These are phyloP conservation scores for Cryptosporidium ryanae DNA, from an alignment of 169 alveolate genomes.

Conservation along the genomic window DNA sequence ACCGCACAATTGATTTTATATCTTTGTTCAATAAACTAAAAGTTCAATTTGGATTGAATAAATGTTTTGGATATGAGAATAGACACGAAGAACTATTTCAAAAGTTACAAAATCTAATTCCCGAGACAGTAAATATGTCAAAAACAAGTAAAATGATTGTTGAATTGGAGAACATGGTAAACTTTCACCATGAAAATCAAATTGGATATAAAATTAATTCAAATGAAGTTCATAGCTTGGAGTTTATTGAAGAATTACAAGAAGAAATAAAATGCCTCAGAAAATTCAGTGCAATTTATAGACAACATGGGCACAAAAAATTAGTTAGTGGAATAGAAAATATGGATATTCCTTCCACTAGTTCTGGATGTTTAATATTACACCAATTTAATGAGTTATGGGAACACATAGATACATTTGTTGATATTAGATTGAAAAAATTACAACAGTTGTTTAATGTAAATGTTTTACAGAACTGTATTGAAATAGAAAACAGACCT, in stretches of 20 bases:
- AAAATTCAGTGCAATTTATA: slow-evolving; percentile 51
- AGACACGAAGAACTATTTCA: slow-evolving; percentile 1
- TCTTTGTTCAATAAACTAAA: slow-evolving; percentile 22
- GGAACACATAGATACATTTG: slow-evolving; percentile 58
- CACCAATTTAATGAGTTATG: slow-evolving; percentile 56
- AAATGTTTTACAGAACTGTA: slow-evolving; percentile 46
- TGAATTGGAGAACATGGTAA: slow-evolving; percentile 56
- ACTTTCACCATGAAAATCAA: slow-evolving; percentile 1
- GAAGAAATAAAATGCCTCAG: slow-evolving; percentile 66
- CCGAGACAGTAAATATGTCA: slow-evolving; percentile 30
- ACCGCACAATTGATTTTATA: slow-evolving; percentile 49
- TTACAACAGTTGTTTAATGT: slow-evolving; percentile 20
- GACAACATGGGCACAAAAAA: slow-evolving; percentile 65
- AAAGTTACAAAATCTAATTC: slow-evolving; percentile 12
- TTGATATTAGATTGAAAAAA: slow-evolving; percentile 32
- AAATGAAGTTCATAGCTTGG: slow-evolving; percentile 7
- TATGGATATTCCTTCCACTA: slow-evolving; percentile 17
- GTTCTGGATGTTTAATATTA: slow-evolving; percentile 45
- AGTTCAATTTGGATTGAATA: slow-evolving; percentile 11
- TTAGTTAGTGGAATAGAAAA: slow-evolving; percentile 30
- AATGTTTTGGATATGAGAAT: slow-evolving; percentile 19
- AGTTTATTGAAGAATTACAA: slow-evolving; percentile 54
- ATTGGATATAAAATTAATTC: background rate
- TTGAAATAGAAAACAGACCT: background rate
- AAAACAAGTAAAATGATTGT: slow-evolving; percentile 58